Evolutionary conservation across 768 basidiomycete genomes (phyloP).

Genomic region (Termitomyces sp.): DNA sequence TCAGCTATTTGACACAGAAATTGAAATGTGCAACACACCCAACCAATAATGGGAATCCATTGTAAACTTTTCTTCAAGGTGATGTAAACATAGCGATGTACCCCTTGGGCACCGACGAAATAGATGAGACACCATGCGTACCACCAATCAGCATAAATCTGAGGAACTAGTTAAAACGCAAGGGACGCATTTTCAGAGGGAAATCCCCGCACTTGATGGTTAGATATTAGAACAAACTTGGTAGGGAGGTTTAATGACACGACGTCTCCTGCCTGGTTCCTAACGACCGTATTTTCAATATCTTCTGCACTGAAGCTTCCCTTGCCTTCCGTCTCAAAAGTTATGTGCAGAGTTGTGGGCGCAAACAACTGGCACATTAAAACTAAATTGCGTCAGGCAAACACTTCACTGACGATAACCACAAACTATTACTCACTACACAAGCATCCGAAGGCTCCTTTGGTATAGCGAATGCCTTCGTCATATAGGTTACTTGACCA

Average conservation of each 20-base stretch:
- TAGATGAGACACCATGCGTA: conserved; percentile 85
- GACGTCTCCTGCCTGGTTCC: conserved; percentile 54
- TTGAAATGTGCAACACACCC: conserved; percentile 44
- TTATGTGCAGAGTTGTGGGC: conserved; percentile 67
- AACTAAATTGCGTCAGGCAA: conserved; percentile 38
- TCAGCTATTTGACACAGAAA: conserved; percentile 2
- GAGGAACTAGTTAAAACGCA: background rate
- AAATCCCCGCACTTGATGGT: conserved; percentile 73
- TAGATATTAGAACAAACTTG: conserved; percentile 82
- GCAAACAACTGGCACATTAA: conserved; percentile 81
- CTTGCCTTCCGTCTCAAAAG: conserved; percentile 67
- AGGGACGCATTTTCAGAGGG: background rate
- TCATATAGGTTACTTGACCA: conserved; percentile 57
- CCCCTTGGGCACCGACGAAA: conserved; percentile 56
- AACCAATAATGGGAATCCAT: conserved; percentile 81
- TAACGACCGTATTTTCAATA: conserved; percentile 52
- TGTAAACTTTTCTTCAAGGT: conserved; percentile 90
- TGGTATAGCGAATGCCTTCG: conserved; percentile 72
- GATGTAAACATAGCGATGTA: conserved; percentile 78
- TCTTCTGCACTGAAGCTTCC: conserved; percentile 63
- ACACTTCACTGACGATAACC: background rate
- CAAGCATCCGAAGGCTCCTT: conserved; percentile 76
- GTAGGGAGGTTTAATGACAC: conserved; percentile 66
- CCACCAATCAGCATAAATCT: conserved; percentile 85
- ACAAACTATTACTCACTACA: conserved; percentile 48